Conservation (phyloP, 2,329 filamentous ascomycete genomes). For the Aspergillus fumigatus region DNA sequence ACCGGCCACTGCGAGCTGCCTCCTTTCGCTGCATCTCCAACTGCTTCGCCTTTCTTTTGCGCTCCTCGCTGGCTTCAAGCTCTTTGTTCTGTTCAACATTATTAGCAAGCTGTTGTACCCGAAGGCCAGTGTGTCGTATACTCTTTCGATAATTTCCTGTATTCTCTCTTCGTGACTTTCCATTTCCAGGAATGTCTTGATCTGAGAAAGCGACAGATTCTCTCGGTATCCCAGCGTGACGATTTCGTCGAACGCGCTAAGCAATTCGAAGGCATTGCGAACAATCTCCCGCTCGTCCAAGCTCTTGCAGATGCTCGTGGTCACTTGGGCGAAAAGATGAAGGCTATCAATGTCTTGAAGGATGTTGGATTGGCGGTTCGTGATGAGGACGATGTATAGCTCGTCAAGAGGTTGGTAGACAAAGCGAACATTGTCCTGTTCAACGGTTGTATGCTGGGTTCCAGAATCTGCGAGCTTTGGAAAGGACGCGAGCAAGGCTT, state of each 20-base stretch:
- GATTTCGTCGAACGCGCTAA: slow-evolving; percentile 95
- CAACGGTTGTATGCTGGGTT: slow-evolving; percentile 95
- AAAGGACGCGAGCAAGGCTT: slow-evolving; percentile 93
- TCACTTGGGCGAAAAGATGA: slow-evolving; percentile 95
- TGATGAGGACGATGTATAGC: slow-evolving; percentile 99
- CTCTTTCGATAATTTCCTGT: slow-evolving; percentile 92
- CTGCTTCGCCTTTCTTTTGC: slow-evolving; percentile 97
- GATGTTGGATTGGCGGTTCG: slow-evolving; percentile 98
- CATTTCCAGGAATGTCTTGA: slow-evolving; percentile 99
- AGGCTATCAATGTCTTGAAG: slow-evolving; percentile 98
- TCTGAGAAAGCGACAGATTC: slow-evolving; percentile 93
- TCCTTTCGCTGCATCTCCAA: slow-evolving; percentile 99
- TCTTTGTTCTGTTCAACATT: slow-evolving; percentile 75
- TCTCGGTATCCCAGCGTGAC: slow-evolving; percentile 94
- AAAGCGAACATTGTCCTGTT: slow-evolving; percentile 99
- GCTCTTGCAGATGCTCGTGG: slow-evolving; percentile 92
- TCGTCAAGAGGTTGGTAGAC: slow-evolving; percentile 99
- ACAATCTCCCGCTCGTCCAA: slow-evolving; percentile 93
- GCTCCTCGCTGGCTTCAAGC: slow-evolving; percentile 93
- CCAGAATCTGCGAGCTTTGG: slow-evolving; percentile 95
- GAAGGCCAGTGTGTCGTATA: slow-evolving; percentile 40
- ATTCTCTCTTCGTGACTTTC: slow-evolving; percentile 98
- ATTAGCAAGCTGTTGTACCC: slow-evolving; percentile 19
- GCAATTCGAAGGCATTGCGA: slow-evolving; percentile 89
- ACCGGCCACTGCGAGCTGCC: slow-evolving; percentile 70